phyloP scores from a whole-genome alignment of 495 filamentous ascomycete genomes.

The Staphylotrichum longicolle region DNA sequence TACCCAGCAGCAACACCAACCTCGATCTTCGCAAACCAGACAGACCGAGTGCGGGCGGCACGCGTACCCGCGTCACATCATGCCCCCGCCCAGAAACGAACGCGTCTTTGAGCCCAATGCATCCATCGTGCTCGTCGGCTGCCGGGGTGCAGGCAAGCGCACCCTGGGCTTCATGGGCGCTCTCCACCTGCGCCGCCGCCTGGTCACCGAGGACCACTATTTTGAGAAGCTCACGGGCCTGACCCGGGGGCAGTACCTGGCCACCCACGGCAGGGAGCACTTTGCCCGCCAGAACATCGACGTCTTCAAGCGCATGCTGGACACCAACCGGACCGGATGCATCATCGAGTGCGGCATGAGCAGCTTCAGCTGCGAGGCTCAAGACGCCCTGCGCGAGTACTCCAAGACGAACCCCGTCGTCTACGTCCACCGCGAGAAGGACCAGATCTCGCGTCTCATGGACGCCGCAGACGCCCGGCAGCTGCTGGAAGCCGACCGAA shows the following conservation, averaged over 20 bases:
- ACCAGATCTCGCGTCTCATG: slow-evolving; percentile 63
- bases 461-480: slow-evolving; percentile 56
- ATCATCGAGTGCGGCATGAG: slow-evolving; percentile 69
- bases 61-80: slow-evolving; percentile 2
- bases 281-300: slow-evolving; percentile 62
- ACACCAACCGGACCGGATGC: slow-evolving; percentile 59
- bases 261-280: slow-evolving; percentile 55
- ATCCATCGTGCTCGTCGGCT: slow-evolving; percentile 72
- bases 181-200: slow-evolving; percentile 62
- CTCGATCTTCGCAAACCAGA: no score
- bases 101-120: slow-evolving; percentile 58
- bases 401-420: slow-evolving; percentile 68
- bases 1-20: no score
- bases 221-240: slow-evolving; percentile 67
- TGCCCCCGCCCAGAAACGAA: slow-evolving; percentile 37
- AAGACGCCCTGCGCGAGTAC: slow-evolving; percentile 57
- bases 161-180: slow-evolving; percentile 77
- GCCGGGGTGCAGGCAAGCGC: slow-evolving; percentile 73
- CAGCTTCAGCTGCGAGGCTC: slow-evolving; percentile 54
- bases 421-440: slow-evolving; percentile 67
- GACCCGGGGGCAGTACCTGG: slow-evolving; percentile 59
- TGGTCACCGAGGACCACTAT: slow-evolving; percentile 69
- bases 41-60: not conserved
- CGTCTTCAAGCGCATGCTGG: slow-evolving; percentile 64
- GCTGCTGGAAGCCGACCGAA: slow-evolving; percentile 51